Evolutionary conservation across 345 rosid species (phyloP).

Genomic region (Psidium friedrichsthalianum): DNA sequence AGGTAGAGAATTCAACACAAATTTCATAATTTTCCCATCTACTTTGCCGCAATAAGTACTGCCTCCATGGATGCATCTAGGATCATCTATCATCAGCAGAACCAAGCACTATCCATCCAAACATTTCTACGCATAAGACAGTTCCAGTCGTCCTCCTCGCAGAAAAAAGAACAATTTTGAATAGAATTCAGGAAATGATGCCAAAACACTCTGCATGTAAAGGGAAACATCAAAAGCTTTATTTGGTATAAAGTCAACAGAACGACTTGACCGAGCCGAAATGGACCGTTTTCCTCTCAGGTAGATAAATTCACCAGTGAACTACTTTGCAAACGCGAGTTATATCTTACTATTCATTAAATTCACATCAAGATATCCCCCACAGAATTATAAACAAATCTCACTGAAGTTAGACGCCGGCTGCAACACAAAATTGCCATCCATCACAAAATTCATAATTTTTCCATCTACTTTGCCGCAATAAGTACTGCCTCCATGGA

Average conservation of each 20-base stretch:
- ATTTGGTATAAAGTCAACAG: not conserved
- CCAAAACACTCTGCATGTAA: not conserved
- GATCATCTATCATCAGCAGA: not conserved
- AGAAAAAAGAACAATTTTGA: not conserved
- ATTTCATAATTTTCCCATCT: not conserved
- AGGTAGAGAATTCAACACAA: not conserved
- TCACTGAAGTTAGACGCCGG: not conserved
- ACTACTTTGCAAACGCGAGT: not conserved
- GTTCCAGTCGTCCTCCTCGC: not conserved
- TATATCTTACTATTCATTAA: not conserved
- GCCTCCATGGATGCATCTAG: not conserved
- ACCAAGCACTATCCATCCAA: not conserved
- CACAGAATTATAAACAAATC: not conserved
- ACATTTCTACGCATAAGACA: not conserved
- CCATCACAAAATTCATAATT: not conserved
- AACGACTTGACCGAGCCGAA: not conserved
- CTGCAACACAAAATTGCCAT: not conserved
- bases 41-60: not conserved
- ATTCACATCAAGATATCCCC: not conserved
- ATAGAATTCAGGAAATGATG: not conserved
- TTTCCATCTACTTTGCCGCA: not conserved
- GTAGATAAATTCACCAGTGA: not conserved
- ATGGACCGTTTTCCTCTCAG: not conserved
- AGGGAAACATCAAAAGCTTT: not conserved
- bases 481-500: not conserved